A percentile compares a stretch with the other conserved stretches of the same genome.
These are phyloP conservation scores for Massariosphaeria phaeospora DNA, from an alignment of 495 filamentous ascomycete species.

Conservation along the genomic window DNA sequence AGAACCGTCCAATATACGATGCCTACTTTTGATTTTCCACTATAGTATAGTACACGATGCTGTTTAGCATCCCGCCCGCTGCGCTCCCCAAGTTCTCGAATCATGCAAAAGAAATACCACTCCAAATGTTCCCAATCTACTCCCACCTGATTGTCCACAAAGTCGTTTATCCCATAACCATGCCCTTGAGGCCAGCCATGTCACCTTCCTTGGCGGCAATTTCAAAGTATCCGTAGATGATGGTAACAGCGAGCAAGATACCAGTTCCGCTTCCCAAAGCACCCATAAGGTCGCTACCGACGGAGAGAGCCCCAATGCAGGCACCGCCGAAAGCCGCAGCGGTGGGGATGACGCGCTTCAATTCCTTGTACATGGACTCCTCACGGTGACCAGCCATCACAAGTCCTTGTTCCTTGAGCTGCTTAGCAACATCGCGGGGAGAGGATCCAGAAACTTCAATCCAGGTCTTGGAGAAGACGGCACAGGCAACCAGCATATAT, in stretches of 20 bases:
- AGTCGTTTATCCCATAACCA: slow-evolving; percentile 50
- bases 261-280: slow-evolving; percentile 95
- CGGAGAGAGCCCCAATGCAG: slow-evolving; percentile 95
- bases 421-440: slow-evolving; percentile 98
- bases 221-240: slow-evolving; percentile 99
- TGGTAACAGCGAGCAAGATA: slow-evolving; percentile 98
- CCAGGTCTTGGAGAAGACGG: slow-evolving; percentile 99
- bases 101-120: neutral
- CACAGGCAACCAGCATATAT: slow-evolving; percentile 96
- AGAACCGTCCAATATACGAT: slow-evolving; percentile 6
- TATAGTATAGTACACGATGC: neutral
- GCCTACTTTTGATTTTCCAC: slow-evolving; percentile 3
- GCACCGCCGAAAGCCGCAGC: slow-evolving; percentile 98
- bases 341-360: slow-evolving; percentile 98
- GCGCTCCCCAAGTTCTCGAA: neutral
- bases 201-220: slow-evolving; percentile 98
- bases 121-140: neutral
- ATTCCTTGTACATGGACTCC: slow-evolving; percentile 99
- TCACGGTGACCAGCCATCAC: slow-evolving; percentile 99
- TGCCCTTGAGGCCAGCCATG: slow-evolving; percentile 83
- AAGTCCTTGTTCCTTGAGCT: slow-evolving; percentile 98
- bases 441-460: slow-evolving; percentile 98
- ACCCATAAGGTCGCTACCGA: slow-evolving; percentile 91
- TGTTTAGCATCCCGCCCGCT: neutral
- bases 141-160: neutral